These are phyloP conservation scores for Daldinia vernicosa DNA, from an alignment of 495 filamentous ascomycete species.

Conservation along the genomic window DNA sequence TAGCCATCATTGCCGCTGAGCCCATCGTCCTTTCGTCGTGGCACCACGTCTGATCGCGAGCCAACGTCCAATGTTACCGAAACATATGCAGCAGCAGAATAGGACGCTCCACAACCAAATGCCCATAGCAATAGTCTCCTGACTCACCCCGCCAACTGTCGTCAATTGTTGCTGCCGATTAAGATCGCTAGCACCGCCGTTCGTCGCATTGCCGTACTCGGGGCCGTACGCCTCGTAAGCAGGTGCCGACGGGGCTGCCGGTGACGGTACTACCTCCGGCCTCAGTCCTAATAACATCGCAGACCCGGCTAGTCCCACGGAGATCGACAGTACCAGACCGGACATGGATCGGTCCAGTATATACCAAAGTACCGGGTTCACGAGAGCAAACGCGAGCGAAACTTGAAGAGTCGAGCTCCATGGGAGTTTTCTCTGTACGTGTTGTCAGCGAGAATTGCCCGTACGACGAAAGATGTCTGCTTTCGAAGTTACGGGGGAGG, in stretches of 20 bases:
- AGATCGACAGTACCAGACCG: slow-evolving; percentile 77
- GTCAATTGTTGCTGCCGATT: slow-evolving; percentile 19
- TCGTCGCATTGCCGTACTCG: slow-evolving; percentile 42
- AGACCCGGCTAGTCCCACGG: slow-evolving; percentile 78
- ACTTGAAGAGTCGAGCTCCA: slow-evolving; percentile 96
- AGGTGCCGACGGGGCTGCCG: slow-evolving; percentile 46
- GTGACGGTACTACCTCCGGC: slow-evolving; percentile 77
- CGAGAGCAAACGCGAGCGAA: slow-evolving; percentile 87
- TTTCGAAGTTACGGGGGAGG: slow-evolving; percentile 1
- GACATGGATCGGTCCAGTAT: slow-evolving; percentile 88
- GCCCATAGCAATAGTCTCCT: slow-evolving; percentile 78
- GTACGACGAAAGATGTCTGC: slow-evolving; percentile 3
- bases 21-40: slow-evolving; percentile 50
- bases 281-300: slow-evolving; percentile 74
- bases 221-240: slow-evolving; percentile 15
- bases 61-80: slow-evolving; percentile 92
- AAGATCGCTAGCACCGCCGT: not conserved
- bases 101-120: slow-evolving; percentile 92
- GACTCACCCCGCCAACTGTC: slow-evolving; percentile 64
- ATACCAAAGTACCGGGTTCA: slow-evolving; percentile 95
- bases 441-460: slow-evolving; percentile 35
- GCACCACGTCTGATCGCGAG: slow-evolving; percentile 64
- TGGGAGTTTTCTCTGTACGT: slow-evolving; percentile 75
- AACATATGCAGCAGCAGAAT: slow-evolving; percentile 93
- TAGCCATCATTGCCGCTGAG: slow-evolving; percentile 20